Evolutionary conservation across 176 grass and related monocot genomes (phyloP), one percentile per base, ranked within the genome.

Genomic region (Carex littledalei): DNA sequence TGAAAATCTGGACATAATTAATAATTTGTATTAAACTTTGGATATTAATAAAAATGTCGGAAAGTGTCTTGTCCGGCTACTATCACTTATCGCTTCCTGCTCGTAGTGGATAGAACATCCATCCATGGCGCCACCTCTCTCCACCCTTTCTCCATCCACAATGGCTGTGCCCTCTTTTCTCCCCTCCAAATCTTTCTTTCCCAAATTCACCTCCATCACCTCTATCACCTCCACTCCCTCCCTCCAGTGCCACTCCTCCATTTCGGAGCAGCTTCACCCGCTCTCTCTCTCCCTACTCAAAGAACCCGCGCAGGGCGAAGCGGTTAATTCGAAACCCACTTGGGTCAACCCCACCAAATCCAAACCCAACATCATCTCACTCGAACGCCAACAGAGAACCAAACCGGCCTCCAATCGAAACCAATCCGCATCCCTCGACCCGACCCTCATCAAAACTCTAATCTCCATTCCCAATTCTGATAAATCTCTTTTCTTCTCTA

Each of bases 331-430:
- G 4, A 90, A 92, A 62, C 91, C 91, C 32, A 92, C 86, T 55
- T 93, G 91, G 95, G 88, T 94, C 21, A 98, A 94, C 80, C 93
- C 91, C 11, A 88, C 91, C 88, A 89, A 84, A 79, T 89, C 95
- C 82, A 90, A 75, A 87, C 95, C 91, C 57, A 86, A 78, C 8
- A 87, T 98, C 8, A 91, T 98, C 60, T 94, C 95, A 24, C 88
- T 94, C 22, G 60, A 52, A 79, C 92, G 93, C 75, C 95, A 98
- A 11, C 85, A 61, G 79, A 89, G 82, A 81, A 89, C 84, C 83
- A 78, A 80, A 12, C 53, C 86, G 3, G 31, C 83, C 34, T 87
- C 89, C 4, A 56, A 43, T n/a, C 1, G 73, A 14, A 89, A 90
- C 78, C 74, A 78, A 65, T 85, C 90, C 16, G 69, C 39, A 0